Conservation (phyloP, 768 basidiomycete genomes). For the Leccinum subtestaceum region DNA sequence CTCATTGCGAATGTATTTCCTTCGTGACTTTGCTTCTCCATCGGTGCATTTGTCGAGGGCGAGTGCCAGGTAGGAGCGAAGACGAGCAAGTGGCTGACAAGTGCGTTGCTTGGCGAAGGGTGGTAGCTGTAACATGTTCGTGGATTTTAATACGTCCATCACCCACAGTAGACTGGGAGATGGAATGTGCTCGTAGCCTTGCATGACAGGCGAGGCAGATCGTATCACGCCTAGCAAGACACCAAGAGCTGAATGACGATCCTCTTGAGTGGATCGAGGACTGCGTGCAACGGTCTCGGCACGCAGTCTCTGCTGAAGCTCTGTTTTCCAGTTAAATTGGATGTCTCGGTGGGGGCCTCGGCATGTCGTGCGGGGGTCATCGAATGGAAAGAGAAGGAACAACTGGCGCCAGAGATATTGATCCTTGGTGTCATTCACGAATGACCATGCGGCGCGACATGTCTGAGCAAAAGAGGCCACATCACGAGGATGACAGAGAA, state of each 20-base stretch:
- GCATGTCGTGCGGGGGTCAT: constrained; percentile 52
- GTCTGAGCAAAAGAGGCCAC: constrained; percentile 59
- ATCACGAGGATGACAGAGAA: constrained; percentile 53
- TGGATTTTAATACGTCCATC: constrained; percentile 38
- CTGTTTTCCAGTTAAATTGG: constrained; percentile 33
- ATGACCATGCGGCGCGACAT: constrained; percentile 43
- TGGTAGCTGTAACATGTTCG: constrained; percentile 34
- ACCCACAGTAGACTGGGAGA: constrained; percentile 50
- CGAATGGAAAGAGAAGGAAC: constrained; percentile 58
- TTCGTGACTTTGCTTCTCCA: constrained; percentile 20
- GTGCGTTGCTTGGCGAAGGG: constrained; percentile 9
- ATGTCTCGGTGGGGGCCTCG: constrained; percentile 11
- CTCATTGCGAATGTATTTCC: constrained; percentile 37
- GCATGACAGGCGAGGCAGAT: constrained; percentile 32
- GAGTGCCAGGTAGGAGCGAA: constrained; percentile 49
- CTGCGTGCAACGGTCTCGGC: constrained; percentile 35
- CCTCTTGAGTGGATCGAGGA: constrained; percentile 20
- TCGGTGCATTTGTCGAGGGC: constrained; percentile 37
- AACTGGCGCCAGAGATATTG: constrained; percentile 68
- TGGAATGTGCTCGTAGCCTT: constrained; percentile 18
- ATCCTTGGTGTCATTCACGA: constrained; percentile 51
- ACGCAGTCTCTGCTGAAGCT: constrained; percentile 41
- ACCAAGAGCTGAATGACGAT: constrained; percentile 36
- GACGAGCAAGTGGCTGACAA: constrained; percentile 39
- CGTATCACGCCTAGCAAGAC: constrained; percentile 42